Base-by-base conservation (phyloP, 805 yeast genomes). In the Torulaspora maleeae region DNA sequence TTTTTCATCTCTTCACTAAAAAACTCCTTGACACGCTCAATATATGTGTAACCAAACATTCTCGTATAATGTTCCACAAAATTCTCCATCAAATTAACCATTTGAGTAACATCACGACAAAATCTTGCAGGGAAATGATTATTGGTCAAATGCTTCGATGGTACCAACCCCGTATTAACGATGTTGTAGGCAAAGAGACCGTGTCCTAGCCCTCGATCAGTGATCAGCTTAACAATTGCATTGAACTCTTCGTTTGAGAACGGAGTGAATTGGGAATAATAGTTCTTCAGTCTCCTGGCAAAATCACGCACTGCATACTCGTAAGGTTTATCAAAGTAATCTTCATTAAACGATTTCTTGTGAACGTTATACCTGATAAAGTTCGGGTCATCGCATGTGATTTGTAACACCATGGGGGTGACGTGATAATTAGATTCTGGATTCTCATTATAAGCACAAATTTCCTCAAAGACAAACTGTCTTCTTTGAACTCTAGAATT, bases 291-390 rank as follows among this genome's bases (percentile, higher is more conserved):
- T 51, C 90, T 70, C 41, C 70, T 69, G 35, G 80, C 70, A 56
- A 83, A 83, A 66, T 83, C 89, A 3, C 64, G 52, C 13, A 82
- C 73, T 3, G 88, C 80, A 5, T 58, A 58, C 27, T 72, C 72
- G 52, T 78, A 76, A 36, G 78, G 75, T 51, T 70, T 69, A 38
- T 74, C 74, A 43, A 60, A 65, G 60, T 83, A 83, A 59, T 83
- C 90, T 30, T 71, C 73, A 56, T 81, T 82, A 43, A 67, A 69
- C 0, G 88, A 75, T 60, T 83, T 83, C 41, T 79, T 77, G 54
- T 77, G 80, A 43, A 83, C 79, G 63, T 83, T 83, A 61, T 61
- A 83, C 47, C 76, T 70, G 53, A 81, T 64, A 25, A 80, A 70
- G 13, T 70, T 69, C 25, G 63, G 61, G 57, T 80, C 77, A n/a